These are phyloP conservation scores for Blastomyces gilchristii DNA, from an alignment of 2,329 filamentous ascomycete species.

Conservation along the genomic window DNA sequence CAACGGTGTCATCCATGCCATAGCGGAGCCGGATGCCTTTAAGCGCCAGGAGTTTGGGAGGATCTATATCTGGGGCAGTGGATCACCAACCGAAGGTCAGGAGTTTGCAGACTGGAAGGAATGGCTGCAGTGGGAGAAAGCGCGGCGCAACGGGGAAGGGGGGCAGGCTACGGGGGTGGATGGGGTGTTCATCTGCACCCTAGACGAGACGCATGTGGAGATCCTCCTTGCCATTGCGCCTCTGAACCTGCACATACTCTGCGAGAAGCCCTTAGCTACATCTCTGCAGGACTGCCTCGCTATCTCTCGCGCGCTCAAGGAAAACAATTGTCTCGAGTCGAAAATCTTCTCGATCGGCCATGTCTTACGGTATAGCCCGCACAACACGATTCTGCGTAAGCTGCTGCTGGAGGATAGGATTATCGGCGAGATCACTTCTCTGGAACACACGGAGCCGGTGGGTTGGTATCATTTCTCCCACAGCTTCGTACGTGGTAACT, in stretches of 20 bases:
- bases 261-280: conserved; percentile 87
- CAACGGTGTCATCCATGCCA: conserved; percentile 59
- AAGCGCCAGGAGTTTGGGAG: conserved; percentile 63
- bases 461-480: conserved; percentile 95
- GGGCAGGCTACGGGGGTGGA: conserved; percentile 47
- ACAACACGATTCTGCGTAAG: conserved; percentile 75
- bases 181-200: conserved; percentile 60
- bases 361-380: conserved; percentile 83
- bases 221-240: conserved; percentile 65
- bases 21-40: conserved; percentile 71
- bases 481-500: conserved; percentile 84
- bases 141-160: conserved; percentile 43
- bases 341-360: conserved; percentile 83
- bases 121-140: conserved; percentile 62
- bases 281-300: conserved; percentile 65
- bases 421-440: conserved; percentile 73
- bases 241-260: conserved; percentile 69
- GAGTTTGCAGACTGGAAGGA: conserved; percentile 64
- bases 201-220: conserved; percentile 80
- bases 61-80: conserved; percentile 60
- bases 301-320: conserved; percentile 45
- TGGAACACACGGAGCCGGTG: conserved; percentile 88
- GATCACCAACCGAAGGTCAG: conserved; percentile 48
- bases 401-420: conserved; percentile 63
- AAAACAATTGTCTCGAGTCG: conserved; percentile 18